These are phyloP conservation scores for Puccinia triticina DNA, from an alignment of 1,284 basidiomycete genomes.

Conservation along the genomic window DNA sequence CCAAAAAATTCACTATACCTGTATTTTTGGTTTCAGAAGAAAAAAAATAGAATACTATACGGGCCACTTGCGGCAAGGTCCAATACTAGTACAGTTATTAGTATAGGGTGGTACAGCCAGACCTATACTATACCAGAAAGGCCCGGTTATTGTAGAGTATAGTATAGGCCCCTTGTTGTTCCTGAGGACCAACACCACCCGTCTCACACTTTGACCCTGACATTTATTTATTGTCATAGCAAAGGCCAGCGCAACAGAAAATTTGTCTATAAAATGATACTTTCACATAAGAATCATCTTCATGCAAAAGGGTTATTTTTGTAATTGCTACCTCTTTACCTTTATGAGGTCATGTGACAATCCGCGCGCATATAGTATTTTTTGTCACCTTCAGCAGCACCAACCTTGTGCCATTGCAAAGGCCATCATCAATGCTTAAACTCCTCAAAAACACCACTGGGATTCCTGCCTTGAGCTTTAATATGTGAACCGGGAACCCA, in stretches of 20 bases:
- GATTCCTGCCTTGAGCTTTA: neutral
- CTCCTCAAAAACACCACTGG: neutral
- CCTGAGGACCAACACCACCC: neutral
- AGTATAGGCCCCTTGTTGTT: no score
- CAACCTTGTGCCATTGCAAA: neutral
- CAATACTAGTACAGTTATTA: no score
- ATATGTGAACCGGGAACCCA: neutral
- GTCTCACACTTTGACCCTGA: neutral
- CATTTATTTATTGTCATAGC: constrained; percentile 10
- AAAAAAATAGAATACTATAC: no score
- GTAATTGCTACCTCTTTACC: no score
- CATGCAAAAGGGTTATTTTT: no score
- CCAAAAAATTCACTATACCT: no score
- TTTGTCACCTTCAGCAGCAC: neutral
- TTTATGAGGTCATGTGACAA: no score
- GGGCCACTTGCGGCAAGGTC: no score
- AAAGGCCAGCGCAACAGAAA: neutral
- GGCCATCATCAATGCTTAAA: neutral
- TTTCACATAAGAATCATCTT: neutral
- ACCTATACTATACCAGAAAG: no score
- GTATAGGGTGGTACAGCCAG: no score
- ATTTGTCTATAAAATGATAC: neutral
- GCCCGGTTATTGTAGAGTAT: no score
- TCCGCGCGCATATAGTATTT: neutral
- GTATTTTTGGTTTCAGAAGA: no score